phyloP scores from a whole-genome alignment of 192 early-diverging fungal species.

The Backusella australiensis region DNA sequence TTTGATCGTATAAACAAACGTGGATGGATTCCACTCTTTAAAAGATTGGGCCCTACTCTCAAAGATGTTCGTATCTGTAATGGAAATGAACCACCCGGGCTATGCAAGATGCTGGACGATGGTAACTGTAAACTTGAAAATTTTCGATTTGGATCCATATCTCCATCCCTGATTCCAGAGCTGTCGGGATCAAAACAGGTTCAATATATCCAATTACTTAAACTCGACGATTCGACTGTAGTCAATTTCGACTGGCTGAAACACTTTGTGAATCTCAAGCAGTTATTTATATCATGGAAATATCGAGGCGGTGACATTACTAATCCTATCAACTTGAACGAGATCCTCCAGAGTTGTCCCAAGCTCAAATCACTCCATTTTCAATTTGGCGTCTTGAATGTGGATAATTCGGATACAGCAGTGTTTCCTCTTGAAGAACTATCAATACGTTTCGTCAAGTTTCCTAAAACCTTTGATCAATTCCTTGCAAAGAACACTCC shows the following conservation, averaged over 20 bases:
- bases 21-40: not conserved
- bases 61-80: not conserved
- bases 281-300: not conserved
- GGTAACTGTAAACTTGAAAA: not conserved
- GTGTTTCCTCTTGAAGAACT: not conserved
- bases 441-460: not conserved
- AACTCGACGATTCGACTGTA: not conserved
- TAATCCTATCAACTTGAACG: not conserved
- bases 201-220: not conserved
- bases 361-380: not conserved
- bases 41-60: not conserved
- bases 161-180: not conserved
- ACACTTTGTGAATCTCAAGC: not conserved
- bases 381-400: not conserved
- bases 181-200: not conserved
- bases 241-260: not conserved
- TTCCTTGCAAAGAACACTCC: not conserved
- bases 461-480: not conserved
- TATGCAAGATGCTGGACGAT: not conserved
- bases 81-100: not conserved
- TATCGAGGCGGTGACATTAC: not conserved
- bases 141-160: not conserved
- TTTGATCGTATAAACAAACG: not conserved
- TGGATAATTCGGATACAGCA: not conserved
- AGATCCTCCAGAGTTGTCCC: not conserved